These are phyloP conservation scores for Microbotryum silenes-acaulis DNA, from an alignment of 1,284 basidiomycete species.

Conservation along the genomic window DNA sequence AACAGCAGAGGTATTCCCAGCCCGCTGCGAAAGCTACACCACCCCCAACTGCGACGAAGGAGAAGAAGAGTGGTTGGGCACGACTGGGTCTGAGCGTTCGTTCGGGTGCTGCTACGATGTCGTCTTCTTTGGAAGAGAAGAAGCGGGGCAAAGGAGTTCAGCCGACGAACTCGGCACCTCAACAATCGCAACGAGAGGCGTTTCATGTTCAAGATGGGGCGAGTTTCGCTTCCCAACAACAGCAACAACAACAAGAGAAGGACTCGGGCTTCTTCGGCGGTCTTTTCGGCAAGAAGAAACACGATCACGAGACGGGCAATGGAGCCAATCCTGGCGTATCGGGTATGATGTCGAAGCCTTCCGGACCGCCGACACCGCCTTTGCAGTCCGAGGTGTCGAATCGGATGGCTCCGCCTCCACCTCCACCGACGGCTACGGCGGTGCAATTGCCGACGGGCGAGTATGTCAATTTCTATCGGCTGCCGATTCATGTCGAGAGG, in stretches of 20 bases:
- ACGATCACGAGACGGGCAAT: slow-evolving; percentile 49
- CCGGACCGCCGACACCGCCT: background rate
- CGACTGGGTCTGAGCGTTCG: slow-evolving; percentile 33
- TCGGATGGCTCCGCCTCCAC: slow-evolving; percentile 55
- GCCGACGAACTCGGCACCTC: background rate
- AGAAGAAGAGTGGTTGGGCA: slow-evolving; percentile 60
- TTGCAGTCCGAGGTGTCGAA: slow-evolving; percentile 7
- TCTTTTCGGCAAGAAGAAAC: slow-evolving; percentile 75
- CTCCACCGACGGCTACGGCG: slow-evolving; percentile 41
- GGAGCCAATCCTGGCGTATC: background rate
- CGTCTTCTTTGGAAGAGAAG: slow-evolving; percentile 41
- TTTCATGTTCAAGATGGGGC: slow-evolving; percentile 5
- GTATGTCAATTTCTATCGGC: slow-evolving; percentile 61
- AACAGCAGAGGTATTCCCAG: slow-evolving; percentile 7
- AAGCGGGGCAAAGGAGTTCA: slow-evolving; percentile 21
- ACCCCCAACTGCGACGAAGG: slow-evolving; percentile 46
- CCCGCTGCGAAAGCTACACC: slow-evolving; percentile 32
- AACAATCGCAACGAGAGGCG: no score
- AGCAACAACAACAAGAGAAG: background rate
- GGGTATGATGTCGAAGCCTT: background rate
- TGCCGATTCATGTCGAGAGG: slow-evolving; percentile 95
- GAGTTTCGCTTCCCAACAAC: background rate
- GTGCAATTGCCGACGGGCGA: slow-evolving; percentile 46
- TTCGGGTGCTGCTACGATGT: background rate
- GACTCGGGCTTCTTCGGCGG: slow-evolving; percentile 70